Conservation (phyloP, 768 basidiomycete genomes). For the Xerocomus potaroensis region DNA sequence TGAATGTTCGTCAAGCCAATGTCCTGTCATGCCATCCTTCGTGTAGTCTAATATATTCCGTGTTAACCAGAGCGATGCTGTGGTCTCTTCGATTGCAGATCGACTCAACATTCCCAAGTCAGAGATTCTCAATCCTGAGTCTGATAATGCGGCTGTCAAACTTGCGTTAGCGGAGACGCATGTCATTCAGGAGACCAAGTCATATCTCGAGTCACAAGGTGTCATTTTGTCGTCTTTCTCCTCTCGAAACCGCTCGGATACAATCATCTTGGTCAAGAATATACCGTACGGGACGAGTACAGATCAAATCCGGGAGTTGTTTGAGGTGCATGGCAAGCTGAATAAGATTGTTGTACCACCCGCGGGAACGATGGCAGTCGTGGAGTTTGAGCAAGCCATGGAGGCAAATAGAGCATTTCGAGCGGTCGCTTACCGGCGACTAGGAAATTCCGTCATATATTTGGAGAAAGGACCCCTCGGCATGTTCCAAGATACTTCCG, state of each 20-base stretch:
- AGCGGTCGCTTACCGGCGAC: conserved; percentile 78
- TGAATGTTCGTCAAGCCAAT: conserved; percentile 75
- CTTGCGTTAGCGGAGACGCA: conserved; percentile 96
- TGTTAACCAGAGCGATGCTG: conserved; percentile 79
- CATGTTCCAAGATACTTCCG: conserved; percentile 58
- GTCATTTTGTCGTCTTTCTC: conserved; percentile 59
- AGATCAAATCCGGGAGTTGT: conserved; percentile 73
- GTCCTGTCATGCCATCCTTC: conserved; percentile 14
- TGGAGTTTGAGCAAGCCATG: conserved; percentile 72
- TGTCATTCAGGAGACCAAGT: conserved; percentile 91
- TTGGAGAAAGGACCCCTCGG: conserved; percentile 88
- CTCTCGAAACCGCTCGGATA: conserved; percentile 58
- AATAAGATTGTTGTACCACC: conserved; percentile 79
- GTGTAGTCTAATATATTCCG: conserved; percentile 19
- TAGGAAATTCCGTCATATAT: conserved; percentile 89
- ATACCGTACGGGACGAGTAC: conserved; percentile 86
- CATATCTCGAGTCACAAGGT: conserved; percentile 78
- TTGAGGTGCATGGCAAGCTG: conserved; percentile 70
- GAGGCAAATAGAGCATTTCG: conserved; percentile 76
- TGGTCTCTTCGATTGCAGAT: conserved; percentile 84
- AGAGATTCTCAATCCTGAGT: conserved; percentile 83
- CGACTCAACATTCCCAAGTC: conserved; percentile 85
- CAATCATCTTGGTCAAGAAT: conserved; percentile 90
- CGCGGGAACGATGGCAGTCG: conserved; percentile 88
- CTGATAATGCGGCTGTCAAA: conserved; percentile 82